These are phyloP conservation scores for Aleurites moluccanus DNA, from an alignment of 441 rosid species.

Conservation along the genomic window DNA sequence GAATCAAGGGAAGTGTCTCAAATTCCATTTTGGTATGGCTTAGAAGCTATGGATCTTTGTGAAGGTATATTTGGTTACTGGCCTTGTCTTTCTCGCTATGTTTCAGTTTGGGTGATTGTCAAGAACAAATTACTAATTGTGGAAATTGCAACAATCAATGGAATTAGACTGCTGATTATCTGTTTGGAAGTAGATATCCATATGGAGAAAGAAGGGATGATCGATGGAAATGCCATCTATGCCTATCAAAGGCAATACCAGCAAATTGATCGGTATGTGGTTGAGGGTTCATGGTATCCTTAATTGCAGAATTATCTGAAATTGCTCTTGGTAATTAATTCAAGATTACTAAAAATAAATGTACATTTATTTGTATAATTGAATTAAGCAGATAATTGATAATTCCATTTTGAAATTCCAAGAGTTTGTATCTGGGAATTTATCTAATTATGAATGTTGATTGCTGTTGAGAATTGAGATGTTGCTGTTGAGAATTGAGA, in stretches of 20 bases:
- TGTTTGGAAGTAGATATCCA: slow-evolving; percentile 68
- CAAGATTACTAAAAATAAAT: not conserved
- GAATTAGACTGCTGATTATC: slow-evolving; percentile 60
- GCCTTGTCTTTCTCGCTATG: slow-evolving; percentile 51
- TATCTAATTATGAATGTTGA: slow-evolving; percentile 5
- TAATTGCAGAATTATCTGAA: not conserved
- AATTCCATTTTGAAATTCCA: not conserved
- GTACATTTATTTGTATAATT: slow-evolving; percentile 9
- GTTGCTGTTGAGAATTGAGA: no score
- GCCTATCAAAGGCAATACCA: slow-evolving; percentile 27
- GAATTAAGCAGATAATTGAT: not conserved
- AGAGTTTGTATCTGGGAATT: not conserved
- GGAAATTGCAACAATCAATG: slow-evolving; percentile 37
- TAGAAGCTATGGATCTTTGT: slow-evolving; percentile 77
- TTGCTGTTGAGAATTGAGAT: not conserved
- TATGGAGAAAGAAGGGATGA: slow-evolving; percentile 35
- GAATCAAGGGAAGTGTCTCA: slow-evolving; percentile 29
- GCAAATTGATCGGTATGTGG: slow-evolving; percentile 30
- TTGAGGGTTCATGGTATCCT: slow-evolving; percentile 20
- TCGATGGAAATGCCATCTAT: slow-evolving; percentile 19
- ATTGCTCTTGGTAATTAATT: no score
- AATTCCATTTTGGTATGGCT: slow-evolving; percentile 65
- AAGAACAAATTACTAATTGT: slow-evolving; percentile 27
- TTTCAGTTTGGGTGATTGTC: slow-evolving; percentile 22
- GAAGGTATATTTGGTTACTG: slow-evolving; percentile 72